These are phyloP conservation scores for Stramenopiles sp. DNA, from an alignment of 352 stramenopile species.

Conservation along the genomic window DNA sequence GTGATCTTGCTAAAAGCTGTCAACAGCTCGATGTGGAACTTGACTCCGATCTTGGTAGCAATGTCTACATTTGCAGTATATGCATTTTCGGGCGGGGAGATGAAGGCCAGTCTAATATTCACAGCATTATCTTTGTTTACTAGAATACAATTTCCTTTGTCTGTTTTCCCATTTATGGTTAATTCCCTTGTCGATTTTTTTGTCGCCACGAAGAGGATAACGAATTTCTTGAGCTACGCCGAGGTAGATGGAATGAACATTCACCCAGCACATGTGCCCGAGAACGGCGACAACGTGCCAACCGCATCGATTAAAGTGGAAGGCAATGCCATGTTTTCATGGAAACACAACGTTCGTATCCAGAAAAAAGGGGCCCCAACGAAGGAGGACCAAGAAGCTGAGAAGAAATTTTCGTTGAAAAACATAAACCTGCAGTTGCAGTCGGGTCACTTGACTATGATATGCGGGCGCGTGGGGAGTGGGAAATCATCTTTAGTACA, in stretches of 20 bases:
- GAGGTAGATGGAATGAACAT: neutral
- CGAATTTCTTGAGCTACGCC: neutral
- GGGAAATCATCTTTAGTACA: slow-evolving; percentile 37
- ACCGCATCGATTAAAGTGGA: neutral
- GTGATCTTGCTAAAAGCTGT: neutral
- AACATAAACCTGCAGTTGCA: neutral
- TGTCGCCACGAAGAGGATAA: neutral
- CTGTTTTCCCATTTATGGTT: neutral
- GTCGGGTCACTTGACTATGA: slow-evolving; percentile 59
- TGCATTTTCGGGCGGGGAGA: neutral
- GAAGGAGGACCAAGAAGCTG: neutral
- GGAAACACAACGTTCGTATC: neutral
- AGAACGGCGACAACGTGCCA: neutral
- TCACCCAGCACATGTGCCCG: neutral
- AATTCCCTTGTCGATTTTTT: neutral
- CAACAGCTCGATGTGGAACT: slow-evolving; percentile 32
- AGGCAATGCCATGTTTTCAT: neutral
- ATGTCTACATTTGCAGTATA: neutral
- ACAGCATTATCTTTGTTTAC: neutral
- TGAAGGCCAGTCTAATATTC: neutral
- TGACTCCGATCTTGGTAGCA: slow-evolving; percentile 25
- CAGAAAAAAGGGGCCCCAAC: neutral
- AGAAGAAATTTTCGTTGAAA: neutral
- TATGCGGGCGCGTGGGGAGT: slow-evolving; percentile 74
- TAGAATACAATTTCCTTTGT: neutral